Evolutionary conservation across 352 stramenopile species (phyloP), one percentile per base, ranked within the genome.

Genomic region (Phytophthora sansomeana): DNA sequence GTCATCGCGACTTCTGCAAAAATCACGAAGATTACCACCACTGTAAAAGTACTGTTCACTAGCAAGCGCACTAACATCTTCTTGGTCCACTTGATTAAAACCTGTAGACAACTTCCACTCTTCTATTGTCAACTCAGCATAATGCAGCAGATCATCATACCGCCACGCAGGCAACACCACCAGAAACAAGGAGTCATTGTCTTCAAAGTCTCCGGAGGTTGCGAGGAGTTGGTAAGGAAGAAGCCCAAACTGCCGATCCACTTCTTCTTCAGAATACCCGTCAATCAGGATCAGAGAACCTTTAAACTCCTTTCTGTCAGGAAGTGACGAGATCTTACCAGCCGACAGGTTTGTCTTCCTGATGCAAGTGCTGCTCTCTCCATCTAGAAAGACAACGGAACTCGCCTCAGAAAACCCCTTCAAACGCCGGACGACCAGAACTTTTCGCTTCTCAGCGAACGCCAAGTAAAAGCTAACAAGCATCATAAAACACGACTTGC

Each of bases 401-500:
- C 28, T 72, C 24, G 54, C 9, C 36, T 51, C 54, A 14, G 42
- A 60, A 33, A 47, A 55, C 8, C 38, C 33, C 16, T 50, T 67
- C 47, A 72, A 36, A 6, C 62, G 62, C 17, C 67, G 67, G 30
- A 75, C 24, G 43, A 69, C 21, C 5, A 76, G 47, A 43, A 73
- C 41, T 21, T 69, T 76, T 0, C 47, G 36, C 9, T 76, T 72
- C 41, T 70, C 46, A 13, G 62, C 47, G 62, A 69, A 36, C 4
- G 63, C 55, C 51, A 73, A 53, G 41, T 73, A 76, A 19, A 76
- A 46, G 6, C 49, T 44, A 16, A 73, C 16, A 17, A 73, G 44
- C 47, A 53, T 56, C 10, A 76, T 24, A 29, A 72, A 65, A 13
- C 68, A 73, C 26, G 68, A 76, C 26, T 76, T 76, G 17, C 68